Evolutionary conservation across 108 stramenopile species (phyloP), one percentile per base, ranked within the genome.

Genomic region (Fistulifera pelliculosa): DNA sequence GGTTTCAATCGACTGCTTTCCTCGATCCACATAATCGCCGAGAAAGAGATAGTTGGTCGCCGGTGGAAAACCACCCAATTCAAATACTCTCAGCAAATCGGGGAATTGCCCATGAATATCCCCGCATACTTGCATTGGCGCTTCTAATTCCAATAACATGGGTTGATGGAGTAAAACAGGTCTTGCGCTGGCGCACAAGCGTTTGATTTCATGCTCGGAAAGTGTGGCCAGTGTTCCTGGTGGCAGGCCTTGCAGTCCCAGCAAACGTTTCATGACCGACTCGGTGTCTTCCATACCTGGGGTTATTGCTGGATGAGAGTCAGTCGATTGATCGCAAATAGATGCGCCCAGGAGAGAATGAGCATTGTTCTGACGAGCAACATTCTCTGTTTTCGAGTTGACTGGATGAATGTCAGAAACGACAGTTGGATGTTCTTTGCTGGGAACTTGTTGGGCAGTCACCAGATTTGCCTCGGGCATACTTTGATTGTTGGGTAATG

Each of bases 21-120:
- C 94, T 17, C 94, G 68, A 55, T 95, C 94, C 27, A 95, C 94
- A 54, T 95, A 95, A 60, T 95, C 94, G 18, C 91, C 94, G 39
- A 94, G 56, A 60, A 94, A 92, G 8, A 93, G 71, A 61, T 93
- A 60, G 23, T 60, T 60, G 10, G 58, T 16, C 41, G 84, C 79
- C 8, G 80, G 80, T 26, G 85, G 85, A 49, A 68, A 85, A 22
- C 87, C 87, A 43, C 87, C 82, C 54, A 78, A 80, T 64, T 94
- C 87, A 49, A 94, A 89, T 21, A 90, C 49, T 12, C 93, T 57
- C 27, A 94, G 57, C 27, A 90, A 62, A 68, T 94, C 93, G 39
- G 81, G 81, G 56, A 79, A 94, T 67, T 94, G 93, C 17, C 93
- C 93, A 61, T 91, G 90, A 16, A 83, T 70, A 56, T 94, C 93